Base-by-base conservation (phyloP, 2,329 filamentous ascomycete species). In the Aspergillus arachidicola region DNA sequence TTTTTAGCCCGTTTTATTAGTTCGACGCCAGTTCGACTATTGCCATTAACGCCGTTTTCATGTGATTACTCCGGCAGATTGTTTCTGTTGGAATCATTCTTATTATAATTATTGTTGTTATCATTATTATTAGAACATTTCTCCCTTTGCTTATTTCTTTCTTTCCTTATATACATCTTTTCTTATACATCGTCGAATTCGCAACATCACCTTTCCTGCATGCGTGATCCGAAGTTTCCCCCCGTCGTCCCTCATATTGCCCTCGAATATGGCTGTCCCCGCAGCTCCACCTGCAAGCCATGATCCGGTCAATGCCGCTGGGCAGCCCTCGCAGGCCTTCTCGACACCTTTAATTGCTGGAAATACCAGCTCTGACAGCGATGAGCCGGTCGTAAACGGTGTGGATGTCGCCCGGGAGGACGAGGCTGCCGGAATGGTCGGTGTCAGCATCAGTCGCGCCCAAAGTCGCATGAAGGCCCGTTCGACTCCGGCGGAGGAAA, bases 401-500 rank as follows among this genome's bases (percentile, higher is more conserved):
- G 61, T 66, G 41, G 67, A 70, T 54, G 66, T 69, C 12, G 71
- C 68, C 10, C 70, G 75, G 32, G 74, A 76, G 50, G 77, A 78
- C 64, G 75, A 73, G 55, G 76, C 75, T 45, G 69, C 74, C 60
- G 73, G 75, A 14, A 78, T 86, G 38, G 80, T 89, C 67, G 86
- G 85, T 2, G 80, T 89, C 69, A 88, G 86, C 71, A 87, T 89
- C 65, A 81, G 85, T 63, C 80, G 80, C 45, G 79, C 82, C 48
- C 87, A 89, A 72, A 86, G 82, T 57, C 81, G 83, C 50, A 78
- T 88, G 72, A 84, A 81, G 41, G 85, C 85, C 21, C 83, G 85
- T 11, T 79, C 80, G 48, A 88, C 86, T 5, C 86, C 86, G 1
- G 84, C 84, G 11, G 82, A 82, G 23, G 86, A 88, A 71, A 89